phyloP scores from a whole-genome alignment of 495 filamentous ascomycete genomes.

The Aspergillus bridgeri region DNA sequence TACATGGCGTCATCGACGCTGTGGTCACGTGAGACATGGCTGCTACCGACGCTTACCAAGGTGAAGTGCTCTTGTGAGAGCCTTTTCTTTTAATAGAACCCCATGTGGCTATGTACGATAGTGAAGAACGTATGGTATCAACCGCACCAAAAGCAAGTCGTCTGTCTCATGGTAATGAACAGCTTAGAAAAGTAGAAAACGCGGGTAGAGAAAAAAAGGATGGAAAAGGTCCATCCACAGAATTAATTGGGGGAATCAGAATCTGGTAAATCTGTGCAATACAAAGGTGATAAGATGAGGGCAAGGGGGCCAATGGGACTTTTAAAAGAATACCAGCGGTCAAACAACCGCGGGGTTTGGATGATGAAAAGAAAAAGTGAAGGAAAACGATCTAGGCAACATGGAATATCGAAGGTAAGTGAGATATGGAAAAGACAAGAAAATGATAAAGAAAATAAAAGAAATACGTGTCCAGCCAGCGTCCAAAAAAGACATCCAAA shows the following conservation, averaged over 20 bases:
- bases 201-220: background rate
- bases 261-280: constrained; percentile 8
- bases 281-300: constrained; percentile 7
- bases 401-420: background rate
- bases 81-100: background rate
- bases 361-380: background rate
- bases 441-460: constrained; percentile 10
- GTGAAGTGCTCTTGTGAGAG: too few species aligned
- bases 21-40: background rate
- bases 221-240: constrained; percentile 8
- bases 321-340: constrained; percentile 2
- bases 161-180: background rate
- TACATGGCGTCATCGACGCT: background rate
- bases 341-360: constrained; percentile 3
- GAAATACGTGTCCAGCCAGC: constrained; percentile 15
- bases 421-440: background rate
- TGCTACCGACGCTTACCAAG: too few species aligned
- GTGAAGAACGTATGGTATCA: background rate
- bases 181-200: background rate
- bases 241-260: constrained; percentile 10
- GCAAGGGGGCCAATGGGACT: constrained; percentile 1
- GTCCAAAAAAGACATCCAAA: constrained; percentile 8
- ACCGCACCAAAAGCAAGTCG: background rate
- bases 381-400: constrained; percentile 12
- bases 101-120: background rate